Percentiles rank a stretch among this genome's conserved stretches.
Evolutionary conservation across 1,284 basidiomycete genomes (phyloP).

Genomic region (Ganoderma lucidum): DNA sequence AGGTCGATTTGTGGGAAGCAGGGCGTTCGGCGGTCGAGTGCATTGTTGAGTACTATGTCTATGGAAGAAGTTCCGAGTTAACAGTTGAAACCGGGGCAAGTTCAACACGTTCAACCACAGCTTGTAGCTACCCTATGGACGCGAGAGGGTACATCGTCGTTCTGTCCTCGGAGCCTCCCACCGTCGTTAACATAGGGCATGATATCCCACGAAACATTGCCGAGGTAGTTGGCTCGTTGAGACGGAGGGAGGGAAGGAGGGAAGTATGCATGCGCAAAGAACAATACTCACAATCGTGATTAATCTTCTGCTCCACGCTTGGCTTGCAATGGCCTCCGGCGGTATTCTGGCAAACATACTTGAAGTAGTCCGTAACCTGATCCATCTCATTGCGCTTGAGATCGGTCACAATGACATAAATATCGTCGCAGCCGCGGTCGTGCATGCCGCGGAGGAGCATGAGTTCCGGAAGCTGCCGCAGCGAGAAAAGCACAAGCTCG

Average conservation of each 20-base stretch:
- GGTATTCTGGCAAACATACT: slow-evolving; percentile 69
- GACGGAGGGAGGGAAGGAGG: slow-evolving; percentile 9
- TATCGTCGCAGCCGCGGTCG: slow-evolving; percentile 76
- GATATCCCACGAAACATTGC: neutral
- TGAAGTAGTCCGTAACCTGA: slow-evolving; percentile 77
- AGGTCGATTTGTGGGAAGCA: slow-evolving; percentile 83
- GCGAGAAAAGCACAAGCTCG: neutral
- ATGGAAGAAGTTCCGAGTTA: slow-evolving; percentile 5
- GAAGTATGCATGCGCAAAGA: neutral
- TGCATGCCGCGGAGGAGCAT: slow-evolving; percentile 82
- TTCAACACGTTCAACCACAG: neutral
- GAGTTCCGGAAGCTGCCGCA: slow-evolving; percentile 69
- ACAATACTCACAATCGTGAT: slow-evolving; percentile 59
- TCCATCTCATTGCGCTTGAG: slow-evolving; percentile 81
- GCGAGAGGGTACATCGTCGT: neutral
- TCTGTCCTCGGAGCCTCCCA: neutral
- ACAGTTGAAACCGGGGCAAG: neutral
- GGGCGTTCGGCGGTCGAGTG: slow-evolving; percentile 68
- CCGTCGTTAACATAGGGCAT: neutral
- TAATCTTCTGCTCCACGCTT: slow-evolving; percentile 69
- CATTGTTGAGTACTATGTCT: slow-evolving; percentile 75
- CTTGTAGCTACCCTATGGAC: neutral
- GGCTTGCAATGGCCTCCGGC: slow-evolving; percentile 69
- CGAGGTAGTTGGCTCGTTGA: neutral
- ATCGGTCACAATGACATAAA: slow-evolving; percentile 79